A percentile compares a stretch with the other conserved stretches of the same genome.
Evolutionary conservation across 2,329 filamentous ascomycete genomes (phyloP).

Genomic region (Fusarium euwallaceae): DNA sequence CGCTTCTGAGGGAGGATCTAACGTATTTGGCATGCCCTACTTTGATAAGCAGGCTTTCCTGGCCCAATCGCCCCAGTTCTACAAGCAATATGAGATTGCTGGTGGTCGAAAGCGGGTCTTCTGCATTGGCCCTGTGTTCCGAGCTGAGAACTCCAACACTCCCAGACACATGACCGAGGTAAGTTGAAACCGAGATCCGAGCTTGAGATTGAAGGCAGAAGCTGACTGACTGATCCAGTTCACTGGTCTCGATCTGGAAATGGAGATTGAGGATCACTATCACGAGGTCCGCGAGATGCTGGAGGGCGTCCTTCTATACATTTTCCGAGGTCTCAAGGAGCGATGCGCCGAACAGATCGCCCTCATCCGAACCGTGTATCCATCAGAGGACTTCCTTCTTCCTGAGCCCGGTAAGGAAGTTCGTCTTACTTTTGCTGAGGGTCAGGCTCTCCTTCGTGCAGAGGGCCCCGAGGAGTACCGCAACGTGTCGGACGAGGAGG

Average conservation of each 20-base stretch:
- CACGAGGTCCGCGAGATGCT: slow-evolving; percentile 80
- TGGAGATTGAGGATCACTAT: slow-evolving; percentile 85
- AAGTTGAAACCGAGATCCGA: slow-evolving; percentile 27
- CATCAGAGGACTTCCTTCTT: slow-evolving; percentile 82
- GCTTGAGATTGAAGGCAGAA: neutral
- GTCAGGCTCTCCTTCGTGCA: slow-evolving; percentile 80
- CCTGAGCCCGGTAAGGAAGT: slow-evolving; percentile 81
- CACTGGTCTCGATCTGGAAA: slow-evolving; percentile 89
- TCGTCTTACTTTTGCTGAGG: slow-evolving; percentile 82
- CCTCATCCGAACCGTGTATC: slow-evolving; percentile 78
- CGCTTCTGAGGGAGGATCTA: slow-evolving; percentile 91
- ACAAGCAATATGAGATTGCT: slow-evolving; percentile 89
- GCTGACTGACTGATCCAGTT: slow-evolving; percentile 62
- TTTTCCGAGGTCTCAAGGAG: slow-evolving; percentile 80
- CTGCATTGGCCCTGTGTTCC: slow-evolving; percentile 84
- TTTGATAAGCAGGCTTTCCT: slow-evolving; percentile 87
- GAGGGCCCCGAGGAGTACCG: slow-evolving; percentile 76
- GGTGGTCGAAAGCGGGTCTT: slow-evolving; percentile 83
- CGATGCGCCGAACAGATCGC: slow-evolving; percentile 80
- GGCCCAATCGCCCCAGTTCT: slow-evolving; percentile 86
- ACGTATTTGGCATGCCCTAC: slow-evolving; percentile 91
- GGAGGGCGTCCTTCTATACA: slow-evolving; percentile 80
- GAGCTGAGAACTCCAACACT: slow-evolving; percentile 89
- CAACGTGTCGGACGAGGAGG: slow-evolving; percentile 81
- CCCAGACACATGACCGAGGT: slow-evolving; percentile 86